These are phyloP conservation scores for Coix lacrymajobi DNA, from an alignment of 176 grass and related monocot genomes.

Conservation along the genomic window DNA sequence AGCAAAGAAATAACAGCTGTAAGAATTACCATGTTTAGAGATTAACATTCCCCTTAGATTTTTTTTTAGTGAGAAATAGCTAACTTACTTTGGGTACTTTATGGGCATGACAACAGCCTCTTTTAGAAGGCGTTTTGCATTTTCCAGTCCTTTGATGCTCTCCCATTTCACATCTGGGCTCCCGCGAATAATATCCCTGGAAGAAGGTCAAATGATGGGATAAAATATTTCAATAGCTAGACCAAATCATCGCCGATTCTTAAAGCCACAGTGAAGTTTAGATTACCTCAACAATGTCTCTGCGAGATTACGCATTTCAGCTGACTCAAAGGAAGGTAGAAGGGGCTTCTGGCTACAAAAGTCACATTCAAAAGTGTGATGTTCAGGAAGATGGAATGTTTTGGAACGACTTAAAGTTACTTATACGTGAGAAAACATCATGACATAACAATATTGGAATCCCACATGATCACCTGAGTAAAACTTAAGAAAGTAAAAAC, in stretches of 20 bases:
- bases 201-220: not conserved
- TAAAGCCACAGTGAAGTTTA: not conserved
- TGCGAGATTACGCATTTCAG: conserved; percentile 80
- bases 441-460: not conserved
- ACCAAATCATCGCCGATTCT: not conserved
- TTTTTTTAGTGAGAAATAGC: not conserved
- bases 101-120: conserved; percentile 98
- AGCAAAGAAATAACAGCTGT: not conserved
- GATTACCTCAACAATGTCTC: conserved; percentile 78
- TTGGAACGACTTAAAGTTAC: not conserved
- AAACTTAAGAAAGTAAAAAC: not conserved
- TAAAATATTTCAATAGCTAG: conserved; percentile 4
- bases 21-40: not conserved
- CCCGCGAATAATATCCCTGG: conserved; percentile 86
- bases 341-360: conserved; percentile 84
- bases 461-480: not conserved
- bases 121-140: conserved; percentile 85
- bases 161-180: conserved; percentile 99
- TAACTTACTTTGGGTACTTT: conserved; percentile 95
- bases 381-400: not conserved
- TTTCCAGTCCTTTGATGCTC: conserved; percentile 94
- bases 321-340: conserved; percentile 77
- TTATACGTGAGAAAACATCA: not conserved
- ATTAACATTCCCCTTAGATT: not conserved
- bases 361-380: conserved; percentile 7